These are phyloP conservation scores for Penicillium glabrum DNA, from an alignment of 2,329 filamentous ascomycete species.

Conservation along the genomic window DNA sequence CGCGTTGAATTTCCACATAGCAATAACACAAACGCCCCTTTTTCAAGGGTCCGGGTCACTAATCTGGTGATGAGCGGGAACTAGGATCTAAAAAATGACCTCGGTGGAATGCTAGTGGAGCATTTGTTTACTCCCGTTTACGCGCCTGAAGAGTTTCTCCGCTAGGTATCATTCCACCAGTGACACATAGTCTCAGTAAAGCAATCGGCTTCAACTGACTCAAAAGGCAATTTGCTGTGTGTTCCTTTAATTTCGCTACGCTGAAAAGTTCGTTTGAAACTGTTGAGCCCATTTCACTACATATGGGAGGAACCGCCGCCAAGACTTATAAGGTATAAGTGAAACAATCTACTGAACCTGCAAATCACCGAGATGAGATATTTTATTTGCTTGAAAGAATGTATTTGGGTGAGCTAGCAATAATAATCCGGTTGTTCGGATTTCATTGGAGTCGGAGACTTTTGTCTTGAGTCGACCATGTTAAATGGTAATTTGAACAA, in stretches of 20 bases:
- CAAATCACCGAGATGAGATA: background rate
- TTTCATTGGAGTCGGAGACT: too few relatives aligned
- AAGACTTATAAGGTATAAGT: background rate
- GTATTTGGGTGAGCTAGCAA: background rate
- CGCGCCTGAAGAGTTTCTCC: background rate
- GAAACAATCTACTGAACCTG: background rate
- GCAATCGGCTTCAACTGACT: background rate
- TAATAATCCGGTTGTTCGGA: background rate
- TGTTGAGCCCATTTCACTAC: background rate
- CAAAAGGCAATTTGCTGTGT: background rate
- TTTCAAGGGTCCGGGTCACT: background rate
- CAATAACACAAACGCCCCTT: background rate
- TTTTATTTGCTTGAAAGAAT: background rate
- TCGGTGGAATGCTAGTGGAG: background rate
- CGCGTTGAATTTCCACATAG: background rate
- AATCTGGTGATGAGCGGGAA: background rate
- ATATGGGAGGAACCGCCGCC: background rate
- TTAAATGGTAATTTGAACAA: conserved; percentile 3
- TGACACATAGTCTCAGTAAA: background rate
- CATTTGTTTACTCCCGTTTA: background rate
- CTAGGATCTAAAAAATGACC: background rate
- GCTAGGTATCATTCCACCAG: background rate
- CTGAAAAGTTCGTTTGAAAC: background rate
- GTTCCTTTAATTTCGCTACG: background rate
- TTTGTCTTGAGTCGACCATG: background rate